Evolutionary conservation across 2,329 filamentous ascomycete genomes (phyloP).

Genomic region (Botrytis tulipae): DNA sequence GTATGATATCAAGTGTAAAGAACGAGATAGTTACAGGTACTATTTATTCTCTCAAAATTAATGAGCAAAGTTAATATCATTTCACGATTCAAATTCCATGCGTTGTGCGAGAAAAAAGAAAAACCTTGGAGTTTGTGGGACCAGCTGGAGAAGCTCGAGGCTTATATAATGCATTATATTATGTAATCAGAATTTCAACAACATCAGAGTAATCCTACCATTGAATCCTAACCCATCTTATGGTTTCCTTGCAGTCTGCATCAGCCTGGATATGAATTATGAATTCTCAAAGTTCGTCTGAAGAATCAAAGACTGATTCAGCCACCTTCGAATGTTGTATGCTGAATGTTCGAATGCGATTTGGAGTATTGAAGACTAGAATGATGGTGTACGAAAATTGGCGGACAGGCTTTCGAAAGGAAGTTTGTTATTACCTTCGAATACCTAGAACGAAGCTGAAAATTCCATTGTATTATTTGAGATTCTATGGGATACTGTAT

Average conservation of each 20-base stretch:
- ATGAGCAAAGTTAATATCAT: neutral
- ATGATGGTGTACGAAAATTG: neutral
- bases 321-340: neutral
- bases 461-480: neutral
- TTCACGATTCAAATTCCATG: neutral
- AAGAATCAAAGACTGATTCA: neutral
- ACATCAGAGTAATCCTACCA: neutral
- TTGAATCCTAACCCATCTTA: neutral
- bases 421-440: neutral
- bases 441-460: neutral
- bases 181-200: neutral
- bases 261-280: neutral
- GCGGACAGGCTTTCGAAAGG: neutral
- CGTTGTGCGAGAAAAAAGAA: neutral
- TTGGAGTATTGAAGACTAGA: neutral
- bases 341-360: neutral
- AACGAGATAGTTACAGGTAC: neutral
- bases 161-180: neutral
- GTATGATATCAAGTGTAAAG: constrained; percentile 9
- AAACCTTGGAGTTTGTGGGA: neutral
- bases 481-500: neutral
- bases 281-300: neutral
- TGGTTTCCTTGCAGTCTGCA: neutral
- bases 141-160: neutral
- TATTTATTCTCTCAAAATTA: neutral